Base-by-base conservation (phyloP, 208 protist genomes). In the Phytomonas serpens region DNA sequence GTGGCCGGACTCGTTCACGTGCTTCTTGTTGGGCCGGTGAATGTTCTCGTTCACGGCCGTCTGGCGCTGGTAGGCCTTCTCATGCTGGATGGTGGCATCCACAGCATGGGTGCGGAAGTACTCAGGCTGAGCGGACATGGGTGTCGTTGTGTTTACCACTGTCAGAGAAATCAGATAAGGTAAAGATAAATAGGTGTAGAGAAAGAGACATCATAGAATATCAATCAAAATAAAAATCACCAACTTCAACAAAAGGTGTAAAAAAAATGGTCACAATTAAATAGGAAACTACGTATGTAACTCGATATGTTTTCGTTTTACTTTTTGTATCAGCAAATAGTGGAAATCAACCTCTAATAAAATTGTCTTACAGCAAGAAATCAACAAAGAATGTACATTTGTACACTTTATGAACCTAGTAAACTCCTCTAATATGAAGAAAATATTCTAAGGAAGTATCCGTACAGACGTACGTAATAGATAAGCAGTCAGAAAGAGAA, bases 41-140 rank as follows among this genome's bases (percentile, higher is more conserved):
- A 86, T 82, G 89, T 97, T 94, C 80, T 97, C 92, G 73, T 94
- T 94, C 67, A 97, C 92, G 27, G 85, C 89, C 61, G 80, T 91
- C 88, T 97, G 92, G 83, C 88, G 87, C 89, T 97, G 92, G 83
- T 97, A 97, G 68, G 92, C 87, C 87, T 94, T 94, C 82, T 92
- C 51, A 77, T 93, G 88, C 86, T 97, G 92, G 77, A 96, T 86
- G 80, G 91, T 93, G 76, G 85, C 79, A 86, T 93, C 85, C 72
- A 93, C 85, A 73, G 74, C 36, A 80, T 85, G 79, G 69, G 79
- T 66, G 80, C 83, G 83, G 79, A 84, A 87, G 81, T 93, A 95
- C 79, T 88, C 72, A 37, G 81, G 76, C 32, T 36, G 71, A 42
- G 75, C 75, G 14, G 40, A 10, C 40, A 51, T 23, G 9, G 16